Base-by-base conservation (phyloP, 805 yeast genomes). In the Kluyveromyces starmeri region DNA sequence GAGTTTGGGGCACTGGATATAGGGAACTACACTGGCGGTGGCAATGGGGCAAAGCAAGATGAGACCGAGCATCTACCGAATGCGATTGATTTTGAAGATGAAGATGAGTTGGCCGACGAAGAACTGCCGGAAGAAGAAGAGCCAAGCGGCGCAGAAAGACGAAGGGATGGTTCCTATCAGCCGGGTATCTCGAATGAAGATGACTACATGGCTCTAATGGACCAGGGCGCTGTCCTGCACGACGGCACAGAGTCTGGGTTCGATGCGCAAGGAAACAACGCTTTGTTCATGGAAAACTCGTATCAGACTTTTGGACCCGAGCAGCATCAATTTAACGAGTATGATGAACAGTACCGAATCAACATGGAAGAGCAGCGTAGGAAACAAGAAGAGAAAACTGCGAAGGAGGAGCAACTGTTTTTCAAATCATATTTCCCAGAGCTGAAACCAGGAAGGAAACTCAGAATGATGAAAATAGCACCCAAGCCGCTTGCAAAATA, bases 51-150 rank as follows among this genome's bases (percentile, higher is more conserved):
- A 2, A 39, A 41, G n/a, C 39, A 36, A 5, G 68, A 64, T 5
- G 70, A 62, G 20, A 71, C 57, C 62, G 68, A 70, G 36, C 97
- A 88, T 57, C 88, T 92, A 1, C 95, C 75, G 5, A 89, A 88
- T 55, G 98, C 98, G 7, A 65, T 86, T 20, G 97, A 89, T 57
- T 89, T 83, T 53, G 96, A 84, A 50, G 95, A 84, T 53, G 94
- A 83, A 49, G 96, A 88, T 45, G 96, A 88, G 56, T 64, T 88
- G 32, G 96, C 96, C 0, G 96, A 88, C 16, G 96, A 88, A 29
- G 94, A 83, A 37, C 48, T 59, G 3, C 65, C 65, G 1, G 67
- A 59, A 20, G 66, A 46, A 20, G 46, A 45, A 24, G 44, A 39
- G 38, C 27, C 53, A 36, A 14, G 17, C 23, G n/a, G 26, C 37